Evolutionary conservation across 2,329 filamentous ascomycete genomes (phyloP).

Genomic region (Aciculosporium take): DNA sequence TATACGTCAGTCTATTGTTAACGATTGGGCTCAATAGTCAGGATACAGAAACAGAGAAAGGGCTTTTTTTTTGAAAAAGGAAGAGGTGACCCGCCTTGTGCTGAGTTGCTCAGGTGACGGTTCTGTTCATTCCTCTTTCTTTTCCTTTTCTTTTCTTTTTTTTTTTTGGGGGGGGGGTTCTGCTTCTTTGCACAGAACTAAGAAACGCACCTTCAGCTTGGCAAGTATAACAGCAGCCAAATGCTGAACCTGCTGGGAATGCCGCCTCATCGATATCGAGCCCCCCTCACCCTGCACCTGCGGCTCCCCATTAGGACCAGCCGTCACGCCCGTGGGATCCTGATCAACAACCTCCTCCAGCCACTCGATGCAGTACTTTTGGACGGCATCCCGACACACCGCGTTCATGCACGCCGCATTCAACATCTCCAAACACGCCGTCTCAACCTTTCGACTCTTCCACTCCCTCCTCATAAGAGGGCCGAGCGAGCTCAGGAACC

Average conservation of each 20-base stretch:
- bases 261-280: slow-evolving; percentile 44
- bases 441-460: slow-evolving; percentile 76
- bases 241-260: slow-evolving; percentile 47
- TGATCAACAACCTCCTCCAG: slow-evolving; percentile 70
- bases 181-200: too few species aligned
- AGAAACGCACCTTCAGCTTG: slow-evolving; percentile 42
- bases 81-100: too few species aligned
- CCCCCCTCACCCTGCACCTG: slow-evolving; percentile 45
- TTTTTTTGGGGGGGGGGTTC: too few species aligned
- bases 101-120: background rate
- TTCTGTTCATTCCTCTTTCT: background rate
- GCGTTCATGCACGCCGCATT: slow-evolving; percentile 83
- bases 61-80: too few species aligned
- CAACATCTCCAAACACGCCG: slow-evolving; percentile 74
- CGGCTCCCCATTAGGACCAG: slow-evolving; percentile 35
- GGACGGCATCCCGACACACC: slow-evolving; percentile 67
- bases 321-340: slow-evolving; percentile 42
- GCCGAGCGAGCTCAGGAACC: slow-evolving; percentile 66
- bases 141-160: too few species aligned
- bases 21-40: slow-evolving; percentile 8
- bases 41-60: background rate
- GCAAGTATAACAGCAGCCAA: slow-evolving; percentile 62
- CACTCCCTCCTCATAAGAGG: slow-evolving; percentile 65
- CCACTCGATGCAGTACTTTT: slow-evolving; percentile 76
- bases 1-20: slow-evolving; percentile 33